Base-by-base conservation (phyloP, 768 basidiomycete species). In the Trametes coccinea region DNA sequence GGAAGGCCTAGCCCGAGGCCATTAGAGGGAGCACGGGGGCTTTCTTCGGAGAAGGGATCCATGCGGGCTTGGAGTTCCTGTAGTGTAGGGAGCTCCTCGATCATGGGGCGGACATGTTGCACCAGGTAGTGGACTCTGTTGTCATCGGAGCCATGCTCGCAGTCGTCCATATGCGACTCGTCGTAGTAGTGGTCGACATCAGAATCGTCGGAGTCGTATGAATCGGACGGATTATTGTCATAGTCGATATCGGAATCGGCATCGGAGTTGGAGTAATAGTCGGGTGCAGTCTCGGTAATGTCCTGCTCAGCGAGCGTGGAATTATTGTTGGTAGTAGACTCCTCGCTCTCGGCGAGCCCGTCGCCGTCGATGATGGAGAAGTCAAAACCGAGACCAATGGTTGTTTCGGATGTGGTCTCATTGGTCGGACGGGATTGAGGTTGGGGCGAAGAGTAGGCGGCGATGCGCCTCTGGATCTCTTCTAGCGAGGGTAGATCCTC, bases 61-160 rank as follows among this genome's bases (percentile, higher is more conserved):
- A 56, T 31, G 47, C 46, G 56, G 37, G 56, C 56, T 16, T 47
- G 45, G 17, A 49, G 17, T 14, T 57, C 56, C 13, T 53, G 34
- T 34, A 47, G 41, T 10, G 41, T 30, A 10, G 57, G 57, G n/a
- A n/a, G 10, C 34, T 40, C 52, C 39, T 61, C 60, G 47, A 48
- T 14, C 40, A 44, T 37, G 27, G 53, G 53, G 10, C 50, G 44
- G 40, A 33, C 10, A 31, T 40, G 40, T 9, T 50, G 22, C 16
- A 47, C 45, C 30, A 43, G 30, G 30, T 55, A 27, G 10, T 34
- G 59, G 41, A 48, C 51, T 31, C 11, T 14, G 43, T 13, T n/a
- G 37, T 31, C 34, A 37, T 57, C 56, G 13, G 48, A 33, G 47
- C 50, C 56, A 27, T 40, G 31, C 14, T 56, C 55, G 46, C 37